Evolutionary conservation across 1,284 basidiomycete genomes (phyloP).

Genomic region (Fomitiporia mediterranea): DNA sequence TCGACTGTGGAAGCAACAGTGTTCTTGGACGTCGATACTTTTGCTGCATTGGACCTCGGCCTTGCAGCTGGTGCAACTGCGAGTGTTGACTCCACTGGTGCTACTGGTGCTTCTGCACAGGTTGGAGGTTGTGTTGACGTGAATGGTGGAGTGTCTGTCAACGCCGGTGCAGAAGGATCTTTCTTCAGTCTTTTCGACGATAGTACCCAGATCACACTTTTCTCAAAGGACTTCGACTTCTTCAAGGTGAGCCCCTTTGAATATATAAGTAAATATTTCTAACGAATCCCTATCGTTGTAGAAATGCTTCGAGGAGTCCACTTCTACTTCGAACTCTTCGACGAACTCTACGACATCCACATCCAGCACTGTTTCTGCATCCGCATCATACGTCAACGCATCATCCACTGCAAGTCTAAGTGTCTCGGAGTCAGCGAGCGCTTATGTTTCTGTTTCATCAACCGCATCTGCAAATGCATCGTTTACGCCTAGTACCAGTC

Average conservation of each 20-base stretch:
- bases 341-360: neutral
- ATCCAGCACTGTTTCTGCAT: neutral
- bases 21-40: constrained; percentile 42
- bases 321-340: neutral
- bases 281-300: neutral
- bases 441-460: neutral
- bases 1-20: constrained; percentile 36
- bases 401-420: neutral
- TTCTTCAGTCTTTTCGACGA: constrained; percentile 30
- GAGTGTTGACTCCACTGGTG: constrained; percentile 4
- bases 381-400: neutral
- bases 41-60: constrained; percentile 34
- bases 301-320: constrained; percentile 10
- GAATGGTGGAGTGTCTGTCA: constrained; percentile 25
- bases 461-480: neutral
- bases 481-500: no score
- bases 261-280: neutral
- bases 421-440: neutral
- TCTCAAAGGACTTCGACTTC: constrained; percentile 28
- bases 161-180: constrained; percentile 27
- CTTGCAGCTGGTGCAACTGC: constrained; percentile 27
- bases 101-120: constrained; percentile 1
- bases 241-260: constrained; percentile 24
- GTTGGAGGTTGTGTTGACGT: constrained; percentile 29
- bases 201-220: constrained; percentile 25